These are phyloP conservation scores for Eimeria nieschulzi DNA, from an alignment of 169 alveolate genomes.

Conservation along the genomic window DNA sequence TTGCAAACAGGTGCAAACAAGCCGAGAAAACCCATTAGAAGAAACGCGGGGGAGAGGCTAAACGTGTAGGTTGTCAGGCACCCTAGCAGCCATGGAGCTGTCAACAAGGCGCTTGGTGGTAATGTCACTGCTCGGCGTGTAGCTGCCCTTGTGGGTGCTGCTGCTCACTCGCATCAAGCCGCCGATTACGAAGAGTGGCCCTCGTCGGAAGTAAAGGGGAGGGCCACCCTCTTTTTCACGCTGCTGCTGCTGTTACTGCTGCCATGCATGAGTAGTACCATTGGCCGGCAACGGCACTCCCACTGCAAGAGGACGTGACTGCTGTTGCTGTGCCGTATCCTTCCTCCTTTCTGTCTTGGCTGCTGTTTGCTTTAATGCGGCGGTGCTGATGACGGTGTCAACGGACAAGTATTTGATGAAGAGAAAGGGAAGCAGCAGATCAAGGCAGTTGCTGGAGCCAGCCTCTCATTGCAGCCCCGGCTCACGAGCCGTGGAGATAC, in stretches of 20 bases:
- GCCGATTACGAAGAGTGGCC: background rate
- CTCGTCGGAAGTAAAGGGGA: background rate
- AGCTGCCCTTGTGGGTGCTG: background rate
- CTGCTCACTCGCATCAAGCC: background rate
- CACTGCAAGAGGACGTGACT: background rate
- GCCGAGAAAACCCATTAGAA: no score
- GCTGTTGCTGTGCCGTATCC: constrained; percentile 13
- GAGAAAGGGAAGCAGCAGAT: background rate
- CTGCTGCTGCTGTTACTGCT: constrained; percentile 3
- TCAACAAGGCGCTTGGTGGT: background rate
- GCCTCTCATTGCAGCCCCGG: constrained; percentile 1
- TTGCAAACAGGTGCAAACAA: background rate
- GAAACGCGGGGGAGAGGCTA: background rate
- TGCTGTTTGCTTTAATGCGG: background rate
- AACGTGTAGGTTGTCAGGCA: background rate
- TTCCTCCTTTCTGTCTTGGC: background rate
- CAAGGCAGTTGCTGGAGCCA: constrained; percentile 12
- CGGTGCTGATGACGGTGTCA: background rate
- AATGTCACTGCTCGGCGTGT: background rate
- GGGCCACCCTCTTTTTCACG: background rate
- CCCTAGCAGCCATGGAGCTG: background rate
- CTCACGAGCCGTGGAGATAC: background rate
- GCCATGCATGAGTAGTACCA: background rate
- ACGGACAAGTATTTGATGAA: background rate
- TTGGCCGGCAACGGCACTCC: background rate